Evolutionary conservation across 23 red algal genomes (phyloP), one percentile per base, ranked within the genome.

Genomic region (Gracilaria vermiculophylla): DNA sequence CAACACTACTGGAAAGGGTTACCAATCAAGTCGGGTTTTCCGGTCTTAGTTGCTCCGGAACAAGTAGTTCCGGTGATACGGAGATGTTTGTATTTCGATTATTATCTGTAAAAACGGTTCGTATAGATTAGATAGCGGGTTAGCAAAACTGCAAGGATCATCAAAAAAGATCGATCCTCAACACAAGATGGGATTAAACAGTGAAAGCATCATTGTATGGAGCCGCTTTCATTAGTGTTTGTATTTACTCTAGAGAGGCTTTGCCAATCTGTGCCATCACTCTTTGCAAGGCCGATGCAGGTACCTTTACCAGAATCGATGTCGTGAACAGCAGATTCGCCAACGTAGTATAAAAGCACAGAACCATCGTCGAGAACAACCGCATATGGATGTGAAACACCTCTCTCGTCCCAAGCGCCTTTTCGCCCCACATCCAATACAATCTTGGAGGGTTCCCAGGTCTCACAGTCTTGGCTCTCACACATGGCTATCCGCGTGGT

Each of bases 271-370:
- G 48, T 47, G 2, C 69, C 72, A 50, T 45, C 44, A 20, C 84
- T 88, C 28, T 24, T 32, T 15, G 66, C 69, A 45, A 88, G 45
- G 33, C 82, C 82, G 10, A 87, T 76, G 28, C 66, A 3, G 6
- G 82, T 66, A 41, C 82, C 82, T 24, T 39, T 35, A 11, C 66
- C 69, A 1, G 54, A 32, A 24, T 83, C 57, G 15, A 67, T 37
- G 60, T 83, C 57, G 34, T 69, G 42, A 25, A 37, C 15, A 4
- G 15, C 33, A 6, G 29, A 54, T 51, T 65, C 42, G 21, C 93
- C 93, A 4, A 50, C 51, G 56, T 95, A 95, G 87, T 95, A 95
- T 41, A 95, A 43, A 83, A 85, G 62, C 40, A 75, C 56, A 9
- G 54, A 55, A 14, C 76, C 87, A 51, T 95, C 78, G 32, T 64